phyloP scores from a whole-genome alignment of 495 filamentous ascomycete species.

The Neurospora sp. region DNA sequence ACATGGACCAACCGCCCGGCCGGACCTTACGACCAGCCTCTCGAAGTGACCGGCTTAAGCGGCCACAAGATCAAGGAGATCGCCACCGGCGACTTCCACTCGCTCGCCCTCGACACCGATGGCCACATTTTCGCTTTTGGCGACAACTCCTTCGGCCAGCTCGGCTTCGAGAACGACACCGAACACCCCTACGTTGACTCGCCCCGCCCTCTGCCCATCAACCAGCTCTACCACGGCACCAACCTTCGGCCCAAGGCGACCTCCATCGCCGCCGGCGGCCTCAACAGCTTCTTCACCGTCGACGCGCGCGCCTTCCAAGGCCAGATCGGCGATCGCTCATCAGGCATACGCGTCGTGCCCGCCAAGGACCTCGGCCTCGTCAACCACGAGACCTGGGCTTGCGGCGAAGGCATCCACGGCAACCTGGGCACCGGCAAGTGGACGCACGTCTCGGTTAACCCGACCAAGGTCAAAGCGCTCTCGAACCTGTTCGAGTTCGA shows the following conservation, averaged over 20 bases:
- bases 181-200: constrained; percentile 53
- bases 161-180: constrained; percentile 61
- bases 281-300: constrained; percentile 75
- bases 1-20: constrained; percentile 68
- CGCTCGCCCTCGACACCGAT: constrained; percentile 59
- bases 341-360: constrained; percentile 12
- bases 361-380: constrained; percentile 36
- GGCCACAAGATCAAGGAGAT: constrained; percentile 54
- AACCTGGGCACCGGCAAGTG: constrained; percentile 77
- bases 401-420: constrained; percentile 76
- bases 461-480: constrained; percentile 73
- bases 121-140: constrained; percentile 83
- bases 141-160: constrained; percentile 78
- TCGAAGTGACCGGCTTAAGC: constrained; percentile 49
- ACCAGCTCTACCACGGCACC: constrained; percentile 58
- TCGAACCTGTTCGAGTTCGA: constrained; percentile 79
- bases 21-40: constrained; percentile 68
- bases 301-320: constrained; percentile 50
- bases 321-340: neutral
- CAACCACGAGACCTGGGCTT: constrained; percentile 71
- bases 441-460: constrained; percentile 74
- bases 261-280: constrained; percentile 71
- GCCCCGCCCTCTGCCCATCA: constrained; percentile 57
- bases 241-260: constrained; percentile 51
- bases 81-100: constrained; percentile 81